Evolutionary conservation across 2,329 filamentous ascomycete species (phyloP).

Genomic region (Aaosphaeria arxii): DNA sequence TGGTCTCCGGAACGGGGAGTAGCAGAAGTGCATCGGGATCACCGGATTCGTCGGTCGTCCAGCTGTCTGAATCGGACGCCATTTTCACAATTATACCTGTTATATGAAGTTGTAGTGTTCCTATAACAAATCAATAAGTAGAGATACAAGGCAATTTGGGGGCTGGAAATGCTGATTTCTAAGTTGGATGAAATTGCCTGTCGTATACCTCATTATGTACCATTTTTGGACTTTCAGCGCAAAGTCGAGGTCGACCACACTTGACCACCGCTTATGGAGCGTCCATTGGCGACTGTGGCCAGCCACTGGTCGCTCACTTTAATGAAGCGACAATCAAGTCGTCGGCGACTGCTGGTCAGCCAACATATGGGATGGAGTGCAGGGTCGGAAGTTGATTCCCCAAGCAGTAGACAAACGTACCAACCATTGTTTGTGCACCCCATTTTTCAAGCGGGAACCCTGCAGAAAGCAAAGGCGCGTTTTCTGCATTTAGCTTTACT

Average conservation of each 20-base stretch:
- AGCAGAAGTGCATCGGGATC: not conserved
- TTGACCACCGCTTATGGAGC: not conserved
- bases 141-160: not conserved
- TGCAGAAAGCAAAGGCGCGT: not conserved
- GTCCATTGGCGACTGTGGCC: not conserved
- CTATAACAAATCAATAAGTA: not conserved
- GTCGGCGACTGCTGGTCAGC: not conserved
- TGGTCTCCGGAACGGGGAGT: not conserved
- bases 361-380: not conserved
- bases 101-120: not conserved
- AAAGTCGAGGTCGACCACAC: not conserved
- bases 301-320: not conserved
- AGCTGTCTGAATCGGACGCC: not conserved
- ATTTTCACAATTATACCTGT: not conserved
- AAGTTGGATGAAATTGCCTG: not conserved
- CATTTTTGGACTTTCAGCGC: not conserved
- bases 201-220: not conserved
- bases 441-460: not conserved
- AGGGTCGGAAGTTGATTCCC: not conserved
- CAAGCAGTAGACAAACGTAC: not conserved
- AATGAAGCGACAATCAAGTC: not conserved
- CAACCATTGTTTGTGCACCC: not conserved
- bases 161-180: not conserved
- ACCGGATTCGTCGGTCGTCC: not conserved
- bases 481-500: not conserved